phyloP scores from a whole-genome alignment of 2,329 filamentous ascomycete genomes.

The Capronia americana region DNA sequence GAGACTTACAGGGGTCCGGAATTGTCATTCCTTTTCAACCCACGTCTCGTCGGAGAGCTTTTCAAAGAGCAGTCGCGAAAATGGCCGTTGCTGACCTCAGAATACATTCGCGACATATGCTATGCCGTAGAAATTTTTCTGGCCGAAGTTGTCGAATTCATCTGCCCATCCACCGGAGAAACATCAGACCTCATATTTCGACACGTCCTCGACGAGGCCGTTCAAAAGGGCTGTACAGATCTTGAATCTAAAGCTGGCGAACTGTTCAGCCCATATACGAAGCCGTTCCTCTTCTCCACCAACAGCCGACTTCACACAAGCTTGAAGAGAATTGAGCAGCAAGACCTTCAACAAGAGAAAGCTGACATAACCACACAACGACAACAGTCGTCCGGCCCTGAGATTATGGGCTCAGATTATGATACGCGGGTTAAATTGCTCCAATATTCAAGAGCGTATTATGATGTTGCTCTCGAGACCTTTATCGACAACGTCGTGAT shows the following conservation, averaged over 20 bases:
- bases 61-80: constrained; percentile 36
- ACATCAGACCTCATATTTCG: constrained; percentile 33
- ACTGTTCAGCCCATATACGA: constrained; percentile 37
- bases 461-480: constrained; percentile 41
- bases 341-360: constrained; percentile 23
- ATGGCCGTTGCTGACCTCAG: constrained; percentile 21
- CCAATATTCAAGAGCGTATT: constrained; percentile 40
- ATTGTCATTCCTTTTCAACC: constrained; percentile 26
- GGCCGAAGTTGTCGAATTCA: constrained; percentile 32
- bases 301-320: constrained; percentile 17
- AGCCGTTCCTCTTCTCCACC: constrained; percentile 29
- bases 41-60: constrained; percentile 26
- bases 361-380: not conserved
- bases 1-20: constrained; percentile 27
- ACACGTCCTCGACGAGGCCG: constrained; percentile 36
- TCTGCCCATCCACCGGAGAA: constrained; percentile 16
- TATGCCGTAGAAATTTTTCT: constrained; percentile 35
- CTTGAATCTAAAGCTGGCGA: constrained; percentile 39
- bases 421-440: constrained; percentile 35
- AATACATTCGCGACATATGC: constrained; percentile 29
- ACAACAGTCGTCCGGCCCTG: not conserved
- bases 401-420: constrained; percentile 21
- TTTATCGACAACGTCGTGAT: constrained; percentile 49
- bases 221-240: constrained; percentile 32
- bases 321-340: not conserved